Evolutionary conservation across 768 basidiomycete species (phyloP), one percentile per base, ranked within the genome.

Genomic region (Glaciozyma antarctica): DNA sequence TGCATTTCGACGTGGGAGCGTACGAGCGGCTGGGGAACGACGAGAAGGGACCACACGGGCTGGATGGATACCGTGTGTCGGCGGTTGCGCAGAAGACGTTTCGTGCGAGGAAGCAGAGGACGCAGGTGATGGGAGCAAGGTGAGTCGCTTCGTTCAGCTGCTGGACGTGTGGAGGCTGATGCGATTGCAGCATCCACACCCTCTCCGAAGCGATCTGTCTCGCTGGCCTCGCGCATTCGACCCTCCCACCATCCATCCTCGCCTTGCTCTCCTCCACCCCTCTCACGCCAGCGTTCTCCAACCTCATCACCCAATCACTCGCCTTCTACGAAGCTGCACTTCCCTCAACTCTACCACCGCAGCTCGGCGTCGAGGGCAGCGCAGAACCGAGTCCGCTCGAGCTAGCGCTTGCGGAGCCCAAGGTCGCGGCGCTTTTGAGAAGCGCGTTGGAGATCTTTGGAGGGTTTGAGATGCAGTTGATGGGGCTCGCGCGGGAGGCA

Each of bases 91-190:
- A 73, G 57, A 45, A 52, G 41, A 61, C 66, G 51, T 72, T 62
- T 51, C 28, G 44, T 3, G 30, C 48, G 22, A 54, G 54, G 38
- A 56, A 53, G 2, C 28, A 58, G n/a, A 63, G 54, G 34, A 73
- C 71, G 19, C 44, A 71, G 47, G 64, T 73, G 4, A 52, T 72
- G 43, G 71, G 69, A 19, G 73, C 73, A 3, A 72, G 71, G 70
- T 73, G 7, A 19, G 62, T 56, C 16, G 41, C 41, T 13, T 19
- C 32, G 6, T n/a, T 21, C 43, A 9, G 15, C 5, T 32, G 32
- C 9, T 17, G 5, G 51, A 5, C 19, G n/a, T 22, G 28, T 45
- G 21, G 32, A 15, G 12, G 32, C 45, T 30, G 12, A 54, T 21
- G 15, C 13, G 17, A 1, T 41, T 48, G 17, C 52, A 69, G 68